These are phyloP conservation scores for Canariomyces notabilis DNA, from an alignment of 2,329 filamentous ascomycete genomes.

Conservation along the genomic window DNA sequence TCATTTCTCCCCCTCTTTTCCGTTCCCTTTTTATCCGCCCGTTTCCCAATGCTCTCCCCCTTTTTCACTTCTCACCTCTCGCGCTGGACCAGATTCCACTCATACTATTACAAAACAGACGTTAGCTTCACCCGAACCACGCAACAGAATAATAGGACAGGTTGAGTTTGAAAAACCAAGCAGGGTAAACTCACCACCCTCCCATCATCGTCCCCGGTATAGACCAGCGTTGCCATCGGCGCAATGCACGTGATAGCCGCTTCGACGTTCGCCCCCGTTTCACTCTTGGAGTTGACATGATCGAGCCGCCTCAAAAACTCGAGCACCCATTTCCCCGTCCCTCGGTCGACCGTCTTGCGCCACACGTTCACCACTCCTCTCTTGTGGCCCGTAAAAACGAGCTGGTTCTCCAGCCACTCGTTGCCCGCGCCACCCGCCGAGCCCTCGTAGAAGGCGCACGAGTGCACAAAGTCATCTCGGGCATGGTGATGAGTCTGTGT, in stretches of 20 bases:
- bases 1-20: background rate
- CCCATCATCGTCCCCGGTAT: constrained; percentile 91
- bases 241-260: constrained; percentile 81
- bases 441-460: constrained; percentile 90
- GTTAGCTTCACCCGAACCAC: constrained; percentile 14
- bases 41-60: background rate
- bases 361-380: constrained; percentile 79
- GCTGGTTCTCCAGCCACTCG: constrained; percentile 82
- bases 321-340: constrained; percentile 65
- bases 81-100: constrained; percentile 57
- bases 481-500: constrained; percentile 37
- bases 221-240: constrained; percentile 76
- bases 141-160: background rate
- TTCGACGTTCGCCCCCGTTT: constrained; percentile 51
- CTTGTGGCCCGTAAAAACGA: constrained; percentile 85
- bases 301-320: constrained; percentile 77
- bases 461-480: constrained; percentile 70
- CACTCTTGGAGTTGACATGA: constrained; percentile 65
- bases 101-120: constrained; percentile 43
- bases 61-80: constrained; percentile 41
- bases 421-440: constrained; percentile 52
- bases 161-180: background rate
- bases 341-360: constrained; percentile 47
- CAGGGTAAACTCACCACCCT: constrained; percentile 63
- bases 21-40: background rate